Evolutionary conservation across 768 basidiomycete species (phyloP), one percentile per base, ranked within the genome.

Genomic region (Boletellus emodensis): DNA sequence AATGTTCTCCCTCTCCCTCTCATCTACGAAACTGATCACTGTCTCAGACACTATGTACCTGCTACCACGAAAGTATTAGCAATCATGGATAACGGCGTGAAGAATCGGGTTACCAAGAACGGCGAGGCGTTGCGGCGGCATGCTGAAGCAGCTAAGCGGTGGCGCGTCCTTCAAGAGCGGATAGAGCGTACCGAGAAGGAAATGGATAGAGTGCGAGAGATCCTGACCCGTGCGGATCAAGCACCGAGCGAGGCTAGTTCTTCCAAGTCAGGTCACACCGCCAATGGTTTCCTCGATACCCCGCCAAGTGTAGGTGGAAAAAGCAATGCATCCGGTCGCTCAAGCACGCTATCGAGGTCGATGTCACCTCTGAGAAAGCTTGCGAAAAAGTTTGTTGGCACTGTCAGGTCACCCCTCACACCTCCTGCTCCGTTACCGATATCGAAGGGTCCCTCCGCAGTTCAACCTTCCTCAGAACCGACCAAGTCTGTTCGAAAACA

Each of bases 61-160:
- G 92, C 93, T 34, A 90, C 90, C 4, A 87, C 84, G 7, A 94
- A 95, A 63, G 94, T 95, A 41, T 77, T 98, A 22, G 83, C 87
- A 22, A 94, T 96, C 59, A 87, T 98, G 60, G 92, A 93, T 66
- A 96, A 92, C 68, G 94, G 94, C 22, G 88, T 97, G 26, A 82
- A 83, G 49, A 94, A 96, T 56, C 83, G 94, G 48, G 86, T 93
- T 6, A 97, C 94, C 18, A 94, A 93, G 79, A 98, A 97, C 56
- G 95, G 95, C 1, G 95, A 97, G 72, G 92, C 92, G 32, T 71
- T 98, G 43, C 79, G 94, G 53, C 76, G 92, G 58, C 90, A 91
- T 64, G 87, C 88, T 3, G 94, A 96, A 61, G 91, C 91, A 54
- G 87, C 85, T 17, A 83, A 87, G 57, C 79, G 91, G 43, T 96